These are phyloP conservation scores for Wickerhamomyces chambardii DNA, from an alignment of 805 yeast species.

Conservation along the genomic window DNA sequence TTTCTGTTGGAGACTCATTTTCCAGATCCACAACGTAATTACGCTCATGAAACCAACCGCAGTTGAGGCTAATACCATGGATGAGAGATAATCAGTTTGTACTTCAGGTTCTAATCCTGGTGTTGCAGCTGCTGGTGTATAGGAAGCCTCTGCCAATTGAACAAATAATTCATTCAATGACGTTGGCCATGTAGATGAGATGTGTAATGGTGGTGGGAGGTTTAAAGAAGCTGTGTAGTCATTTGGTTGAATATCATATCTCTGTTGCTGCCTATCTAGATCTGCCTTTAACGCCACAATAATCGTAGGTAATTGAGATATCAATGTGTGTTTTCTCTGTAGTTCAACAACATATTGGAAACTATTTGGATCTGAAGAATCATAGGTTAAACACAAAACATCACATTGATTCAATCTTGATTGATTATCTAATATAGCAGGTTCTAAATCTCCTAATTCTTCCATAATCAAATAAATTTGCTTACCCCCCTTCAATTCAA, in stretches of 20 bases:
- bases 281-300: slow-evolving; percentile 95
- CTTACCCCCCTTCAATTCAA: slow-evolving; percentile 89
- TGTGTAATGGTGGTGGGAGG: slow-evolving; percentile 80
- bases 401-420: slow-evolving; percentile 76
- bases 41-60: slow-evolving; percentile 60
- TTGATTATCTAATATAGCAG: slow-evolving; percentile 69
- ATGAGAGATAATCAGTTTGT: slow-evolving; percentile 37
- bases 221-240: slow-evolving; percentile 59
- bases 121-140: slow-evolving; percentile 67
- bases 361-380: slow-evolving; percentile 93
- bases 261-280: slow-evolving; percentile 88
- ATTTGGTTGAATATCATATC: slow-evolving; percentile 83
- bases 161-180: slow-evolving; percentile 79
- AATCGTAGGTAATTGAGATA: slow-evolving; percentile 68
- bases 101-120: slow-evolving; percentile 68
- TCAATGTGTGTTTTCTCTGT: slow-evolving; percentile 45
- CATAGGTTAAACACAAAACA: slow-evolving; percentile 83
- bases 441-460: slow-evolving; percentile 82
- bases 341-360: slow-evolving; percentile 74
- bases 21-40: slow-evolving; percentile 57
- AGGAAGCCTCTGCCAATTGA: slow-evolving; percentile 84
- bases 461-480: slow-evolving; percentile 89
- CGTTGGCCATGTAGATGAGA: slow-evolving; percentile 84
- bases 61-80: slow-evolving; percentile 53
- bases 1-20: slow-evolving; percentile 18